Conservation (phyloP, 768 basidiomycete species). For the Tricholoma sp. region DNA sequence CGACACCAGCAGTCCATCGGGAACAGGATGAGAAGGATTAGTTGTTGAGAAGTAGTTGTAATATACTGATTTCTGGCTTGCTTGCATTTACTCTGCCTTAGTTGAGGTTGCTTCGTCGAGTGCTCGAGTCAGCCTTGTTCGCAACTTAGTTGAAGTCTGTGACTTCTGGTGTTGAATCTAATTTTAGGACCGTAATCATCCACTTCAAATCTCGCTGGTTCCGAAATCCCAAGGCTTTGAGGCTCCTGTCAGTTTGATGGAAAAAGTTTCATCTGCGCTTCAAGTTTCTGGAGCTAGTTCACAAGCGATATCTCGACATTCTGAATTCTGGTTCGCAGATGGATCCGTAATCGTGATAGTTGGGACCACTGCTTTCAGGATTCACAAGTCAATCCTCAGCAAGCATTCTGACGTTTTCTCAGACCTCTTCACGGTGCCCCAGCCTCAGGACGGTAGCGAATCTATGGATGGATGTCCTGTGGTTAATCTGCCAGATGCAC, state of each 20-base stretch:
- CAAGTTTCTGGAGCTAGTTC: neutral
- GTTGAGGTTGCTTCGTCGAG: neutral
- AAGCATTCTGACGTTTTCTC: slow-evolving; percentile 37
- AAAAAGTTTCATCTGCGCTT: neutral
- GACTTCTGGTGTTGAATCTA: no score
- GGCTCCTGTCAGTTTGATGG: neutral
- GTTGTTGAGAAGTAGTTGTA: neutral
- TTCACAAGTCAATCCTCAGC: slow-evolving; percentile 36
- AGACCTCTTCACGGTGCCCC: slow-evolving; percentile 32
- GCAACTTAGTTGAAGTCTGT: no score
- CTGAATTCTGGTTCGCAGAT: slow-evolving; percentile 34
- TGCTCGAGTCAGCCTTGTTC: no score
- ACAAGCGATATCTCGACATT: neutral
- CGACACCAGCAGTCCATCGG: neutral
- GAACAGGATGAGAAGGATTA: slow-evolving; percentile 6
- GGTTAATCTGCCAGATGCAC: slow-evolving; percentile 27
- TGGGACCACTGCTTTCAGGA: slow-evolving; percentile 27
- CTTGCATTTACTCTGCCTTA: neutral
- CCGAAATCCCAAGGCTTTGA: neutral
- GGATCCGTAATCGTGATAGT: slow-evolving; percentile 35
- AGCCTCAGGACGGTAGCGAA: slow-evolving; percentile 25
- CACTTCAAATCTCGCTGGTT: neutral
- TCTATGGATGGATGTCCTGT: slow-evolving; percentile 32
- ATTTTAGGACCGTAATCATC: no score
- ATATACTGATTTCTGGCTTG: neutral